Conservation (phyloP, 257 asterid genomes). For the Nicotiana tomentosiformis region DNA sequence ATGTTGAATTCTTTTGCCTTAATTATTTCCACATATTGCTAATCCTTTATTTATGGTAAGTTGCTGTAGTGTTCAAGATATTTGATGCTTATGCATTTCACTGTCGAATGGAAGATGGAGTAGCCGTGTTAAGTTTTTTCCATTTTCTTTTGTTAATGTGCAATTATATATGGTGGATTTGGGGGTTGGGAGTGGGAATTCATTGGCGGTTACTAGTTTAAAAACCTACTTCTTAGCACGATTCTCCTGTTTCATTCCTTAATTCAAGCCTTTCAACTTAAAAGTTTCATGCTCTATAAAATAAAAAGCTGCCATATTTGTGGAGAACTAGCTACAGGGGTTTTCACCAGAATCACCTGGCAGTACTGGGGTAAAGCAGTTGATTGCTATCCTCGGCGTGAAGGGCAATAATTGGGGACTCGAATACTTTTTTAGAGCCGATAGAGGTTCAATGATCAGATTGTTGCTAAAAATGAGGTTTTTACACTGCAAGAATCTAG, state of each 20-base stretch:
- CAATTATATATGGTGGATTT: background rate
- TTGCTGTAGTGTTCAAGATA: background rate
- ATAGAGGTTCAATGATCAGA: background rate
- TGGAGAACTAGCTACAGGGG: background rate
- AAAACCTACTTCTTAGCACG: background rate
- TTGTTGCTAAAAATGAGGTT: background rate
- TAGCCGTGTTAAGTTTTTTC: background rate
- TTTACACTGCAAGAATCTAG: background rate
- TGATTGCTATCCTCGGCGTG: background rate
- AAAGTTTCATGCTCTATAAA: background rate
- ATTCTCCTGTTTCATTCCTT: background rate
- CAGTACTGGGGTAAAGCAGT: background rate
- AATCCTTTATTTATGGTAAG: background rate
- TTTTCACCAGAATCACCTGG: background rate
- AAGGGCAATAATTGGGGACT: background rate
- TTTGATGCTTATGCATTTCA: background rate
- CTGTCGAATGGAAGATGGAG: background rate
- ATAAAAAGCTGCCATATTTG: background rate
- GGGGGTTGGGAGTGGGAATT: background rate
- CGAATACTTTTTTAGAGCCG: background rate
- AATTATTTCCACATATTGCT: background rate
- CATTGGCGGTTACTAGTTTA: background rate
- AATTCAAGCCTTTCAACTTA: background rate
- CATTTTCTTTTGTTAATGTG: background rate
- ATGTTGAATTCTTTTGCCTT: background rate